Evolutionary conservation across 305 asterid species (phyloP), one percentile per base, ranked within the genome.

Genomic region (Solanum chacoense): DNA sequence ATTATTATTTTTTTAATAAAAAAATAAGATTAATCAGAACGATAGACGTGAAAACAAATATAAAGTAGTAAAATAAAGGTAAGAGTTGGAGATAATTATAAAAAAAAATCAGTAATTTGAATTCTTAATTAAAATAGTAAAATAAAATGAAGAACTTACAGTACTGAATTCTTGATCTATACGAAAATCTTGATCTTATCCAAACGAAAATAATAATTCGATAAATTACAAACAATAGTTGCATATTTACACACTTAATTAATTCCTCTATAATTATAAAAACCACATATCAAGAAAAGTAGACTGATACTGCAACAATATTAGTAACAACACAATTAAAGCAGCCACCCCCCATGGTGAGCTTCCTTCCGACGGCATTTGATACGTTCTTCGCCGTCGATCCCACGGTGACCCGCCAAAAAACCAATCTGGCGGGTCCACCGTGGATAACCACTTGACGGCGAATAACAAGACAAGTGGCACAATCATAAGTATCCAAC

Each of bases 281-380:
- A 94, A 95, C 99, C 99, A 96, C 45, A 91, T 88, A 37, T 94
- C 98, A 85, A 95, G 98, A 91, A 96, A 94, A 85, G 74, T 59
- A 40, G 98, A 93, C 92, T 94, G 98, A 76, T 45, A 96, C 90
- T 95, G 93, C 87, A 91, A 26, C 88, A 92, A 42, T 59, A 89
- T 85, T 73, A 89, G 89, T 10, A 92, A 75, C 88, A 90, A 87
- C 26, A 91, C 13, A 50, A 90, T 90, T 89, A 94, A 28, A 63
- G 96, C 91, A 4, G 89, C 89, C 84, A 89, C 90, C 4, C 91
- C 92, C 93, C 92, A 91, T 3, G 91, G 92, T 16, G 98, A 96
- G 93, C 97, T 94, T 9, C 95, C 98, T 55, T 73, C 91, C 36
- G 92, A 75, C 45, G 90, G 69, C 85, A 67, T 29, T 8, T 87